Conservation (phyloP, 345 rosid genomes). For the Alliaria petiolata region DNA sequence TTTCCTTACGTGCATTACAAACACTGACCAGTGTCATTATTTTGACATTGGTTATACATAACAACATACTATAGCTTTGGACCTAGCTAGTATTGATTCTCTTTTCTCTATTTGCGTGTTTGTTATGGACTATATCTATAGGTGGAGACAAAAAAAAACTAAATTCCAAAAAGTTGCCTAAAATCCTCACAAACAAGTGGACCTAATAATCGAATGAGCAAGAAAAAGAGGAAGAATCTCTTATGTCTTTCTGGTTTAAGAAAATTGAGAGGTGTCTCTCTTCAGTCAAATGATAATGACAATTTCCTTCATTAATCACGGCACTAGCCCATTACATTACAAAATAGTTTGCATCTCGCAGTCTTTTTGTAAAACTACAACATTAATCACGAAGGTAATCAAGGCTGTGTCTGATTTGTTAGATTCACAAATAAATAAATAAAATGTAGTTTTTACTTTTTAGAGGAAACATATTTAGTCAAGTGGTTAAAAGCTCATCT, state of each 20-base stretch:
- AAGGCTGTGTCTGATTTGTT: not conserved
- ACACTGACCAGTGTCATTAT: too few relatives aligned
- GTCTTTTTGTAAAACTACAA: not conserved
- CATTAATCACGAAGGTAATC: not conserved
- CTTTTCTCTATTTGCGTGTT: conserved; percentile 9
- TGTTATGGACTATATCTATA: not conserved
- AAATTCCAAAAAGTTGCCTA: conserved; percentile 11
- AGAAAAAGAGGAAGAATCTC: conserved; percentile 4
- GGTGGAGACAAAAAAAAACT: not conserved
- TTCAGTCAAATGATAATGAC: conserved; percentile 2
- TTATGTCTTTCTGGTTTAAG: not conserved
- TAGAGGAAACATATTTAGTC: too few relatives aligned
- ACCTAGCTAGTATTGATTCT: conserved; percentile 19
- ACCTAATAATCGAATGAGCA: conserved; percentile 17
- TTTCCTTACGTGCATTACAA: too few relatives aligned
- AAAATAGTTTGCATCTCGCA: not conserved
- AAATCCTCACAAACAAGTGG: conserved; percentile 14
- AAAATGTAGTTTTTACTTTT: too few relatives aligned
- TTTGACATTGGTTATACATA: too few relatives aligned
- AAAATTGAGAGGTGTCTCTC: too few relatives aligned
- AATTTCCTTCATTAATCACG: not conserved
- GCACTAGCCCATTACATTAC: not conserved
- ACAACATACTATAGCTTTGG: conserved; percentile 5
- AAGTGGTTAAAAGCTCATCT: too few relatives aligned
- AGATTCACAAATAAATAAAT: too few relatives aligned